phyloP scores from a whole-genome alignment of 805 yeast genomes.

The Candida schatavii region DNA sequence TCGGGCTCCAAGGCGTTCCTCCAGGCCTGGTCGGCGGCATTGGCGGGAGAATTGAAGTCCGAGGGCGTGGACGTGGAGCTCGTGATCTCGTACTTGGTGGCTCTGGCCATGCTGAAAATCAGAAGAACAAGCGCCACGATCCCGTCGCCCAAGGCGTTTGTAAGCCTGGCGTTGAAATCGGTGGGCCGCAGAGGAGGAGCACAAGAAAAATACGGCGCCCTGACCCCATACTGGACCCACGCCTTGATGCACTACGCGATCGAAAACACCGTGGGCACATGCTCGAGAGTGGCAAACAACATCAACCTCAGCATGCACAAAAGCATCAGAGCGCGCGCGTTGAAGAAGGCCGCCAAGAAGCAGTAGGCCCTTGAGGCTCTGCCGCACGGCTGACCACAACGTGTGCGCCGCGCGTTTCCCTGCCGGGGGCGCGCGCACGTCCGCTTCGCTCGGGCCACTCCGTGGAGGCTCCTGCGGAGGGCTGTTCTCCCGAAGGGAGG shows the following conservation, averaged over 20 bases:
- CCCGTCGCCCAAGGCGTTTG: slow-evolving; percentile 83
- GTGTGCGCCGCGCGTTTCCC: no score
- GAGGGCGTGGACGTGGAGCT: slow-evolving; percentile 81
- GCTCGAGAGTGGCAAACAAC: slow-evolving; percentile 62
- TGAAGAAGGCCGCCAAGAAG: slow-evolving; percentile 54
- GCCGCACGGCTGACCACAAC: background rate
- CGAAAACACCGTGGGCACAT: slow-evolving; percentile 79
- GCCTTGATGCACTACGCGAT: slow-evolving; percentile 86
- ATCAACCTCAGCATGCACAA: slow-evolving; percentile 76
- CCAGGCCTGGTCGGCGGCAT: slow-evolving; percentile 87
- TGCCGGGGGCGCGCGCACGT: background rate
- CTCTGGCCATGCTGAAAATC: slow-evolving; percentile 94
- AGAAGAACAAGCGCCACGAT: slow-evolving; percentile 69
- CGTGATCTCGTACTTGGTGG: slow-evolving; percentile 82
- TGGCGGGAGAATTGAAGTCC: slow-evolving; percentile 77
- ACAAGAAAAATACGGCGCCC: slow-evolving; percentile 81
- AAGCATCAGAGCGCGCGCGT: slow-evolving; percentile 77
- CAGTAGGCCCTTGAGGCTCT: slow-evolving; percentile 9
- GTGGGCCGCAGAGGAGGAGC: slow-evolving; percentile 90
- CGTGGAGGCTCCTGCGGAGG: background rate
- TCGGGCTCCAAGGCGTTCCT: slow-evolving; percentile 95
- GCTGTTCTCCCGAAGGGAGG: background rate
- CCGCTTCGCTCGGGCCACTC: no score
- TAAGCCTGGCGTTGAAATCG: slow-evolving; percentile 60
- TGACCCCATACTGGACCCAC: slow-evolving; percentile 92